Percentiles rank a stretch among this genome's conserved stretches.
Conservation (phyloP, 2,329 filamentous ascomycete genomes). For the Paraphaeosphaeria minitans region DNA sequence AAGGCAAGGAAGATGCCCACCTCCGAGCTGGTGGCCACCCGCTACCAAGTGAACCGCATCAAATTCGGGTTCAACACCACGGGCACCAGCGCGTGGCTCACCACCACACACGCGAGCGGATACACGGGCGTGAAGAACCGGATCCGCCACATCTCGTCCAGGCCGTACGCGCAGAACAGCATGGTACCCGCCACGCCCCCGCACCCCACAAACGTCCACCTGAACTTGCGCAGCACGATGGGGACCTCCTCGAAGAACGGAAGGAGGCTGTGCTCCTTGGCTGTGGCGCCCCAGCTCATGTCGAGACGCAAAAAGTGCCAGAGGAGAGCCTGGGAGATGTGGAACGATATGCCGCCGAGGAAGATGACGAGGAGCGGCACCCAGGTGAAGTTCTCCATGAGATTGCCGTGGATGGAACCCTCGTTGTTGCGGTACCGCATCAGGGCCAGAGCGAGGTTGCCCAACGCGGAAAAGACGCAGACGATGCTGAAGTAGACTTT, state of each 20-base stretch:
- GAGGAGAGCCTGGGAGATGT: constrained; percentile 79
- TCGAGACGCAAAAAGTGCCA: constrained; percentile 85
- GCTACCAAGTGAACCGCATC: constrained; percentile 78
- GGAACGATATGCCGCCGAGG: constrained; percentile 78
- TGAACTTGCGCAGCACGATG: constrained; percentile 79
- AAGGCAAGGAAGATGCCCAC: too few species aligned
- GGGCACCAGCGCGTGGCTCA: constrained; percentile 72
- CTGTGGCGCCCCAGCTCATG: constrained; percentile 84
- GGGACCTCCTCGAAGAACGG: constrained; percentile 87
- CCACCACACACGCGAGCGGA: constrained; percentile 51
- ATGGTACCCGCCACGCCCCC: constrained; percentile 66
- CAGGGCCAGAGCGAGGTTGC: constrained; percentile 65
- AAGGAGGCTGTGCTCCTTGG: constrained; percentile 79
- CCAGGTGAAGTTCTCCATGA: constrained; percentile 67
- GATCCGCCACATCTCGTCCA: constrained; percentile 63
- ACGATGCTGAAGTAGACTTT: constrained; percentile 69
- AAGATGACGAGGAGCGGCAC: constrained; percentile 74
- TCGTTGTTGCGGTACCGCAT: constrained; percentile 67
- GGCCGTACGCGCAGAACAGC: constrained; percentile 68
- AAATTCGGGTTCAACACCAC: constrained; percentile 77
- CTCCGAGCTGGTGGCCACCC: too few species aligned
- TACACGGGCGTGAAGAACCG: constrained; percentile 67
- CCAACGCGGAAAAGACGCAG: constrained; percentile 67
- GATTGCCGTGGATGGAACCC: constrained; percentile 54
- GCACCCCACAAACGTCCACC: constrained; percentile 65